Evolutionary conservation across 306 rosid species (phyloP).

Genomic region (Canavalia ensiformis): DNA sequence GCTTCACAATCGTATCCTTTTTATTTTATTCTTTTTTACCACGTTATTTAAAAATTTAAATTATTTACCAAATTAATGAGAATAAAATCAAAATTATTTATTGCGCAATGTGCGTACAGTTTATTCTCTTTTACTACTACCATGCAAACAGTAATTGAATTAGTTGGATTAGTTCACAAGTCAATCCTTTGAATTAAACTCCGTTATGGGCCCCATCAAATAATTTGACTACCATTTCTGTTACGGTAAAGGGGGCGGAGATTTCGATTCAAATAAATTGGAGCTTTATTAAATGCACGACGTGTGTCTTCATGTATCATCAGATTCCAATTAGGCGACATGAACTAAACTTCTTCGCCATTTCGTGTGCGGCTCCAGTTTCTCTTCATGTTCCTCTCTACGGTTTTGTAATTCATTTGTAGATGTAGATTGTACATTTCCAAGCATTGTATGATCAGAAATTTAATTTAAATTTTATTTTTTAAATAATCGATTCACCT

Average conservation of each 20-base stretch:
- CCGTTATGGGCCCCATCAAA: neutral
- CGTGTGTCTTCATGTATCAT: conserved; percentile 34
- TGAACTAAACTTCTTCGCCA: neutral
- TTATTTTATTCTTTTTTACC: neutral
- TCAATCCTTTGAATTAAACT: neutral
- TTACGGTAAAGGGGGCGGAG: conserved; percentile 4
- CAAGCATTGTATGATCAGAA: neutral
- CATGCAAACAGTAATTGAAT: neutral
- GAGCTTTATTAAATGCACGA: conserved; percentile 10
- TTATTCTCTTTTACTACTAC: neutral
- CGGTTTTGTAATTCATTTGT: neutral
- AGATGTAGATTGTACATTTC: neutral
- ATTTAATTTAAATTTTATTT: too few relatives aligned
- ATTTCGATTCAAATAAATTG: conserved; percentile 4
- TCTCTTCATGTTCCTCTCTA: conserved; percentile 14
- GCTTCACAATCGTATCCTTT: neutral
- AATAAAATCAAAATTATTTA: neutral
- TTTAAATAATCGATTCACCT: too few relatives aligned
- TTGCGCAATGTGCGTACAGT: neutral
- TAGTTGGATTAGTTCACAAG: neutral
- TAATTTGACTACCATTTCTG: neutral
- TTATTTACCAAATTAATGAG: neutral
- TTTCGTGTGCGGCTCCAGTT: conserved; percentile 45
- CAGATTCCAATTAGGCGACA: neutral
- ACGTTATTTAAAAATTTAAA: neutral